These are phyloP conservation scores for Hyaloraphidium curvatum DNA, from an alignment of 192 early-diverging fungal genomes.

Conservation along the genomic window DNA sequence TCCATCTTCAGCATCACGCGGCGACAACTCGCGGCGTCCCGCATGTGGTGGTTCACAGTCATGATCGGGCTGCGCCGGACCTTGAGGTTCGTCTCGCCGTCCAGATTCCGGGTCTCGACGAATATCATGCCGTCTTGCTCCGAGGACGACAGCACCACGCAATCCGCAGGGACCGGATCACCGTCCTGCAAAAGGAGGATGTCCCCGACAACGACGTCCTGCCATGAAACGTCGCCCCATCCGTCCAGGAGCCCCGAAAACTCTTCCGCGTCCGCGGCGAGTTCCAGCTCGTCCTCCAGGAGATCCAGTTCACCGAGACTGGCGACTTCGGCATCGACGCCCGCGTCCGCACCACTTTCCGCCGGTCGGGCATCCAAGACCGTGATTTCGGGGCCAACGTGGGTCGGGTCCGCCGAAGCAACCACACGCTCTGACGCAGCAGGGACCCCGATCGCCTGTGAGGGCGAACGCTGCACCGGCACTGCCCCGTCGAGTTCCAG, in stretches of 20 bases:
- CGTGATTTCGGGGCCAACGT: too few species aligned
- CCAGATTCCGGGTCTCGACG: conserved; percentile 87
- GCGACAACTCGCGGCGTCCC: conserved; percentile 55
- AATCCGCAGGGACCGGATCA: conserved; percentile 76
- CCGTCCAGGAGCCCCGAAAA: too few species aligned
- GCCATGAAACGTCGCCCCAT: conserved; percentile 61
- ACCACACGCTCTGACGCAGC: too few species aligned
- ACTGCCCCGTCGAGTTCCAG: too few species aligned
- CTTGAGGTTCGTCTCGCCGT: conserved; percentile 97
- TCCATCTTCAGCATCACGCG: conserved; percentile 39
- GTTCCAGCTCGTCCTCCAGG: too few species aligned
- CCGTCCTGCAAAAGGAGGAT: conserved; percentile 63
- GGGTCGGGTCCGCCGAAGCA: too few species aligned
- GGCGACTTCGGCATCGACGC: too few species aligned
- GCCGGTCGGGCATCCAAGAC: conserved; percentile 55
- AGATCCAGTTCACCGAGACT: too few species aligned
- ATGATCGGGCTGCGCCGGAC: conserved; percentile 34
- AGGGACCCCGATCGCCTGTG: too few species aligned
- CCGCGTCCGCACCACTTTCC: conserved; percentile 57
- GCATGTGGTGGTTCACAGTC: conserved; percentile 39
- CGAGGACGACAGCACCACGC: conserved; percentile 69
- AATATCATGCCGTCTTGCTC: conserved; percentile 73
- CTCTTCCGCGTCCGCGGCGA: too few species aligned
- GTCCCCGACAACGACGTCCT: conserved; percentile 73
- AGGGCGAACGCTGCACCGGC: too few species aligned